Evolutionary conservation across 306 rosid species (phyloP).

Genomic region (Citrullus amarus): DNA sequence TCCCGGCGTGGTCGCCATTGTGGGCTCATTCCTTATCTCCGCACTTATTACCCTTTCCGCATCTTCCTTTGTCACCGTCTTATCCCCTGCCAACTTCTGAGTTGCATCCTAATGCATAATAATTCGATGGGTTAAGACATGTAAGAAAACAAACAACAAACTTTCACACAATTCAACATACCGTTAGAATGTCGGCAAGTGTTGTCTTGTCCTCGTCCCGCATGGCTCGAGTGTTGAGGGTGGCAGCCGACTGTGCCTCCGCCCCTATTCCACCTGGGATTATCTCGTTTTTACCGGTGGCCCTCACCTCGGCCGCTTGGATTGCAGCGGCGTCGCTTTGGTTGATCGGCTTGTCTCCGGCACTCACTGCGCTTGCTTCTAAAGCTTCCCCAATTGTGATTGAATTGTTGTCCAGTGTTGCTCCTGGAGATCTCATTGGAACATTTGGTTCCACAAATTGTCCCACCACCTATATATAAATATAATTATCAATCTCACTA

Average conservation of each 20-base stretch:
- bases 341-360: slow-evolving; percentile 31
- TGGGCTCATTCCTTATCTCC: slow-evolving; percentile 39
- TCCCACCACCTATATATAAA: slow-evolving; percentile 27
- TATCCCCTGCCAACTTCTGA: slow-evolving; percentile 24
- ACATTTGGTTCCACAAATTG: slow-evolving; percentile 38
- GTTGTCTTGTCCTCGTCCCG: slow-evolving; percentile 16
- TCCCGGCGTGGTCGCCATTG: slow-evolving; percentile 48
- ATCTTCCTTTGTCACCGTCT: slow-evolving; percentile 50
- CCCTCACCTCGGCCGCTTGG: slow-evolving; percentile 40
- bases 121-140: neutral
- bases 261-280: slow-evolving; percentile 26
- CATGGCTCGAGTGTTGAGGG: slow-evolving; percentile 17
- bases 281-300: slow-evolving; percentile 15
- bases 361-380: slow-evolving; percentile 27
- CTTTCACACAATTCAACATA: neutral
- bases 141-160: neutral
- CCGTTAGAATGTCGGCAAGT: slow-evolving; percentile 27
- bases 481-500: too few species aligned
- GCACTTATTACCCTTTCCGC: slow-evolving; percentile 49
- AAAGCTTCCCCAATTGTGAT: slow-evolving; percentile 57
- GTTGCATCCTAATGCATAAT: slow-evolving; percentile 22
- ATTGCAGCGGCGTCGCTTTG: slow-evolving; percentile 40
- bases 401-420: slow-evolving; percentile 21
- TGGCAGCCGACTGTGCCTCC: slow-evolving; percentile 35
- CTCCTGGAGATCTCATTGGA: slow-evolving; percentile 12